Evolutionary conservation across 1,284 basidiomycete species (phyloP).

Genomic region (Malassezia brasiliensis): DNA sequence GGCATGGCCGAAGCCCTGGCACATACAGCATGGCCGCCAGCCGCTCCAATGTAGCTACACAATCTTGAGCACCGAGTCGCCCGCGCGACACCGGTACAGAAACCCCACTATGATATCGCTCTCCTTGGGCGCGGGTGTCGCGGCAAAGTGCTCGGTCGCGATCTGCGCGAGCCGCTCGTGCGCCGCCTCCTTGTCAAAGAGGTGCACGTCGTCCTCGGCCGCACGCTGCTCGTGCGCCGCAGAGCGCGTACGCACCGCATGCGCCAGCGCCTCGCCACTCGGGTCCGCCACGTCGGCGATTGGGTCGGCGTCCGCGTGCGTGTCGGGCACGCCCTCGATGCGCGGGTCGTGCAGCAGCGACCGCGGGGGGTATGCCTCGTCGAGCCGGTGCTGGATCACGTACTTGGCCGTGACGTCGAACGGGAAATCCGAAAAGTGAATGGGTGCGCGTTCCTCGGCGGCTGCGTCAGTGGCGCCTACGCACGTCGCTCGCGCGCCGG

Average conservation of each 20-base stretch:
- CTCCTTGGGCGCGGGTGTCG: slow-evolving; percentile 13
- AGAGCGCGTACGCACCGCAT: slow-evolving; percentile 3
- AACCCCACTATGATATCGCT: slow-evolving; percentile 15
- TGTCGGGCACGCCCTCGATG: background rate
- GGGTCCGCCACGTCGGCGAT: background rate
- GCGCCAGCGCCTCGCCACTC: background rate
- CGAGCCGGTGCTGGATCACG: slow-evolving; percentile 9
- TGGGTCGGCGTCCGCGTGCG: background rate
- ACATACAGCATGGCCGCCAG: background rate
- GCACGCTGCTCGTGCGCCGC: background rate
- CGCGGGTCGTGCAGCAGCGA: slow-evolving; percentile 10
- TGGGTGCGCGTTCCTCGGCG: background rate
- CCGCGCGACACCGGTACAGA: slow-evolving; percentile 14
- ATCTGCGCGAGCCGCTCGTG: slow-evolving; percentile 2
- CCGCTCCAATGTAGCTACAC: background rate
- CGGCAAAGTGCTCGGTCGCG: slow-evolving; percentile 12
- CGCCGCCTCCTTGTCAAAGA: slow-evolving; percentile 11
- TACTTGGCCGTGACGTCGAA: slow-evolving; percentile 11
- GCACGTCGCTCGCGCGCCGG: slow-evolving; percentile 8
- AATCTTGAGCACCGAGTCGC: slow-evolving; percentile 4
- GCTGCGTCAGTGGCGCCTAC: background rate
- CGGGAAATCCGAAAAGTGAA: slow-evolving; percentile 13
- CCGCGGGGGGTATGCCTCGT: slow-evolving; percentile 7
- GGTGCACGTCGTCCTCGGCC: background rate
- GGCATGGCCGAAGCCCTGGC: slow-evolving; percentile 10